Evolutionary conservation across 2,329 filamentous ascomycete genomes (phyloP), one percentile per base, ranked within the genome.

Genomic region (Phialophora macrospora): DNA sequence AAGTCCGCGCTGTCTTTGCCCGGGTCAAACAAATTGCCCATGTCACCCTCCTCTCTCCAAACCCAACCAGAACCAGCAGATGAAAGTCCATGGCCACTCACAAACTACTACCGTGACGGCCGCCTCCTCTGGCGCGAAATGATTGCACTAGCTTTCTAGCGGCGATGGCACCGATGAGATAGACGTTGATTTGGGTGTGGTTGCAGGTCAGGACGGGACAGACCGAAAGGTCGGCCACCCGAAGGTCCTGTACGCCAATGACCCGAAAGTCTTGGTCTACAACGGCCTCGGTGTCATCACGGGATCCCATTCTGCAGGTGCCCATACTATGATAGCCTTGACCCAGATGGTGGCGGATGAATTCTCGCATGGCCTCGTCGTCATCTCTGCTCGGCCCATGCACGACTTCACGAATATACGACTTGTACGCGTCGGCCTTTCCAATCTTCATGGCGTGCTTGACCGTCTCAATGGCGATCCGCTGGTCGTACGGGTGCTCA

Each of bases 271-370:
- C 55, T 0, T 67, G 75, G 71, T 86, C 83, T 4, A 87, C 83
- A 26, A 77, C 82, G 0, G 81, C 79, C 46, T 80, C 77, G 0
- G 64, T 59, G 4, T 82, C 80, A 0, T 72, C 77, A 0, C 62
- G 38, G 65, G 75, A 79, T 0, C 85, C 85, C 85, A 88, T 88
- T 72, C 81, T 83, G 9, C 79, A 80, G 0, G 85, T 88, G 0
- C 84, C 82, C 0, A 78, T 83, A 81, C 81, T 85, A 72, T 84
- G 85, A 82, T 80, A 87, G 63, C 77, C 83, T 2, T 80, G 83
- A 30, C 74, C 77, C n/a, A 79, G 75, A 34, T 75, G 81, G 26
- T 80, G 73, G 58, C 74, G 76, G 79, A 79, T 84, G 69, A 80
- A 77, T 22, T 77, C 77, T 17, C 49, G 44, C 2, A 64, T 44